Evolutionary conservation across 306 rosid species (phyloP), one percentile per base, ranked within the genome.

Genomic region (Astragalus membranaceus): DNA sequence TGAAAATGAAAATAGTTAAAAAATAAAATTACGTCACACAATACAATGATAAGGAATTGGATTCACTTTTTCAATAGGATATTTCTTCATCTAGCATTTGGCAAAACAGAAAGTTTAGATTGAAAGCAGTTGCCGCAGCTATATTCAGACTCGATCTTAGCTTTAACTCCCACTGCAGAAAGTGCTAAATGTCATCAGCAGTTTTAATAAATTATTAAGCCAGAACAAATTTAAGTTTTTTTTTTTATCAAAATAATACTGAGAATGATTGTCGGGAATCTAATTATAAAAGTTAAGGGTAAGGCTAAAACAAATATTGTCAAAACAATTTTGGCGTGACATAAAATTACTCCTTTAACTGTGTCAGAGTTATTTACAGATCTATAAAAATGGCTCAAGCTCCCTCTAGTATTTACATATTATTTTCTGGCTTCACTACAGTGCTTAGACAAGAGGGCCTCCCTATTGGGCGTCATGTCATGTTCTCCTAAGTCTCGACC

Each of bases 401-500:
- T 20, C 23, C 23, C 23, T 20, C 23, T 20, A 20, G 23, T 20
- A 20, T 20, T 20, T 20, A 20, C 23, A 20, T 1, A 20, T 26
- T 1, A 20, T 26, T 26, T 26, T 26, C 30, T 26, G 0, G 30
- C 30, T 26, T 26, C 30, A 30, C 63, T 29, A 67, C 44, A 67
- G 39, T 67, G 53, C 75, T 54, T 68, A 14, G 80, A 76, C 75
- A 68, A 14, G 10, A 59, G 3, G 8, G 15, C 37, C 23, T 69
- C 41, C 44, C 64, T 46, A 60, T 64, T 78, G 41, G 55, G 56
- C 35, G 14, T 8, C 44, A 11, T 42, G 48, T 26, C 26, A 51
- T 72, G 78, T 78, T 78, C 70, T 78, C 69, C 71, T 7, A 4
- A 47, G n/a, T 64, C 42, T 70, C 63, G 73, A 78, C 65, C 8